Conservation (phyloP, 2,329 filamentous ascomycete genomes). For the Ceratocystis huliohia region DNA sequence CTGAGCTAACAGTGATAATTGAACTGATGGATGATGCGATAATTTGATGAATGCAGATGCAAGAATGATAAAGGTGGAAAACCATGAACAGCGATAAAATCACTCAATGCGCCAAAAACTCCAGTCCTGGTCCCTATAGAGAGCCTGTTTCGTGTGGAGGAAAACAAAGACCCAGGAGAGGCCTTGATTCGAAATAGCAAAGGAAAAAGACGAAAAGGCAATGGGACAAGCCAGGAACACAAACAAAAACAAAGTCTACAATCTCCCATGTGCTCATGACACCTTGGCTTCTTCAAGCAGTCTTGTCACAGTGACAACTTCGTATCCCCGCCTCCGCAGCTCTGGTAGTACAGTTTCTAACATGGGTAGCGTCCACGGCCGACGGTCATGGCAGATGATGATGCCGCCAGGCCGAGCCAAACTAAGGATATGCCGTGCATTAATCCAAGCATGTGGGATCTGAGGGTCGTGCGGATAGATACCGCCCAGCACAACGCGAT, state of each 20-base stretch:
- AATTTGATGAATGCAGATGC: neutral
- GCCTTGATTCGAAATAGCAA: neutral
- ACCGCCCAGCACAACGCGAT: conserved; percentile 63
- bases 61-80: conserved; percentile 9
- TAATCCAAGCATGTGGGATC: conserved; percentile 54
- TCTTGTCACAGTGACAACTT: conserved; percentile 57
- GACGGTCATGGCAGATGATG: conserved; percentile 74
- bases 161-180: neutral
- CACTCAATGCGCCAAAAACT: conserved; percentile 2
- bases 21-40: neutral
- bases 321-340: conserved; percentile 55
- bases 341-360: conserved; percentile 58
- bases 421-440: conserved; percentile 67
- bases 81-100: neutral
- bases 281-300: conserved; percentile 36
- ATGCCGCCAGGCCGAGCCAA: conserved; percentile 66
- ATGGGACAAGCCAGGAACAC: neutral
- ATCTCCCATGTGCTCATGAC: neutral
- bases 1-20: conserved; percentile 9
- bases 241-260: neutral
- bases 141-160: neutral
- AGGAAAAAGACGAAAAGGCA: neutral
- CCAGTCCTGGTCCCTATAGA: neutral
- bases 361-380: conserved; percentile 76
- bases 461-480: conserved; percentile 91